phyloP scores from a whole-genome alignment of 208 protist species.

The Zelonia costaricensis region DNA sequence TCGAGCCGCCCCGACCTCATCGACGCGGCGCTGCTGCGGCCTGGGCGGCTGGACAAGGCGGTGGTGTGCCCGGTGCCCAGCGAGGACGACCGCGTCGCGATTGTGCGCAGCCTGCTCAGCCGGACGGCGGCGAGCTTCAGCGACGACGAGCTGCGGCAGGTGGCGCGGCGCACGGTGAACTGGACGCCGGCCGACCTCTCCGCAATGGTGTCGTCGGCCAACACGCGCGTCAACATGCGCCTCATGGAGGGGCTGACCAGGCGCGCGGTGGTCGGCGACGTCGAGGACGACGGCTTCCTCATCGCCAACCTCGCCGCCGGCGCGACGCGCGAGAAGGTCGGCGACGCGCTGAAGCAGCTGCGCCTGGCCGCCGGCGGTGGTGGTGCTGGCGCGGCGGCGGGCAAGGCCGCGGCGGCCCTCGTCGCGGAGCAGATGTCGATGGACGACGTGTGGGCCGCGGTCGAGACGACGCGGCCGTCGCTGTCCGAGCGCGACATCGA shows the following conservation, averaged over 20 bases:
- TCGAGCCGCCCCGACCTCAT: conserved; percentile 98
- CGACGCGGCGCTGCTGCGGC: conserved; percentile 93
- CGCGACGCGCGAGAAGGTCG: conserved; percentile 67
- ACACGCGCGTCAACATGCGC: conserved; percentile 67
- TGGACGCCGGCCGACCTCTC: conserved; percentile 86
- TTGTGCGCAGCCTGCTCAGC: conserved; percentile 98
- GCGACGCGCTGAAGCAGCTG: conserved; percentile 45
- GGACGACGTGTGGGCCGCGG: conserved; percentile 56
- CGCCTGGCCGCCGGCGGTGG: neutral
- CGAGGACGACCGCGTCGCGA: conserved; percentile 86
- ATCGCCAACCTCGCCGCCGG: conserved; percentile 54
- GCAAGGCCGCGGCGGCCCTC: conserved; percentile 5
- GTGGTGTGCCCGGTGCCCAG: conserved; percentile 86
- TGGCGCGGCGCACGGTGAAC: conserved; percentile 63
- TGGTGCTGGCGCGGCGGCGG: conserved; percentile 7
- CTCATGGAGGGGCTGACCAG: conserved; percentile 58
- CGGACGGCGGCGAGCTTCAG: conserved; percentile 97
- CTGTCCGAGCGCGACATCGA: conserved; percentile 64
- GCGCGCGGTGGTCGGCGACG: conserved; percentile 11
- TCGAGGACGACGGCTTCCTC: conserved; percentile 37
- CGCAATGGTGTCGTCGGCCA: conserved; percentile 77
- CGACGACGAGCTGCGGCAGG: conserved; percentile 39
- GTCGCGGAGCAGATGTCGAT: conserved; percentile 33
- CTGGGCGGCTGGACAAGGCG: conserved; percentile 88
- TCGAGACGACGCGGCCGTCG: conserved; percentile 57